Base-by-base conservation (phyloP, 1,284 basidiomycete species). In the Macrocystidia cucumis region DNA sequence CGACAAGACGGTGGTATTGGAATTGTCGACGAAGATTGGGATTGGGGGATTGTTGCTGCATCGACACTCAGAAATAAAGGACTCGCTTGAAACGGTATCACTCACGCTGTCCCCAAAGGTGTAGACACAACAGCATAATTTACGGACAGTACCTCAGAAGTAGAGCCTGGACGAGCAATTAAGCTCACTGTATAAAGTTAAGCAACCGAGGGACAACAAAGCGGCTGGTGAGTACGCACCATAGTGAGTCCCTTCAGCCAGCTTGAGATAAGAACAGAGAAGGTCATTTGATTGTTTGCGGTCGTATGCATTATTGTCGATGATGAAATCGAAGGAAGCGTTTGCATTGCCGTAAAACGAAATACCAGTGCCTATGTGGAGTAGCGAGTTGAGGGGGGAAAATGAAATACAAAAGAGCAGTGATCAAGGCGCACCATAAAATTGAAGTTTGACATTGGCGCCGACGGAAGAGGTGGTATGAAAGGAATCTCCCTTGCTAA, bases 351-450 rank as follows among this genome's bases (percentile, higher is more conserved):
- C 59, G 35, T 43, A 51, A 4, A 60, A 33, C n/a, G 46, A 32
- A 13, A 58, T 37, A 4, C 51, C 56, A 13, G 50, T 52, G 16
- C 57, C 57, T 59, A 34, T n/a, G n/a, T n/a, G n/a, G n/a, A n/a
- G n/a, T n/a, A n/a, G n/a, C n/a, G n/a, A n/a, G n/a, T n/a, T n/a
- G n/a, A n/a, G n/a, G n/a, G n/a, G n/a, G n/a, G n/a, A n/a, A n/a
- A n/a, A n/a, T n/a, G n/a, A n/a, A n/a, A n/a, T n/a, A n/a, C n/a
- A n/a, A n/a, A n/a, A n/a, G n/a, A n/a, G n/a, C n/a, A n/a, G n/a
- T 12, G 29, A 4, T 18, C 18, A 11, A 19, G 23, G 38, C 37
- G 14, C 34, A 45, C 46, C 49, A 34, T 42, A 42, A 28, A 50
- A 52, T 9, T 41, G 32, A 9, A 52, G 37, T 28, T 35, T 42